phyloP scores from a whole-genome alignment of 331 rosid genomes.

The Prunus yedoensis region DNA sequence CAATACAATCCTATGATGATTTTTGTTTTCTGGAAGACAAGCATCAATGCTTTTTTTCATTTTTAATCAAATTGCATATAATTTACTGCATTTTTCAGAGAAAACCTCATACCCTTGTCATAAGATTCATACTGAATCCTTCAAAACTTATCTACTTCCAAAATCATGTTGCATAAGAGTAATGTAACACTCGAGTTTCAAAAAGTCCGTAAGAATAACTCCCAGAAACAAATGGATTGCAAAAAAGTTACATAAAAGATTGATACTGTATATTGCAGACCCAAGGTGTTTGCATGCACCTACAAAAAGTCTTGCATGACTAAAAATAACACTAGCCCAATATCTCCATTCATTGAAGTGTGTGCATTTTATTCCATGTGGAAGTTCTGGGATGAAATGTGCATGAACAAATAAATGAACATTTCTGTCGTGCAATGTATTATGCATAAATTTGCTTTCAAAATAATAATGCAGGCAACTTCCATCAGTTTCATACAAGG shows the following conservation, averaged over 20 bases:
- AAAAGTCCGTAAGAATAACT: background rate
- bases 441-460: background rate
- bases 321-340: background rate
- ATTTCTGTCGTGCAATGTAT: background rate
- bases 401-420: background rate
- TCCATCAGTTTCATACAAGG: slow-evolving; percentile 36
- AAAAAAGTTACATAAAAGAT: background rate
- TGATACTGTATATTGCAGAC: background rate
- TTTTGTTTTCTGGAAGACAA: background rate
- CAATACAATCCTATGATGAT: background rate
- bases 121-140: background rate
- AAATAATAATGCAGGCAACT: background rate
- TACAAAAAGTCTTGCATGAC: background rate
- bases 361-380: background rate
- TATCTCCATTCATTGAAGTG: background rate
- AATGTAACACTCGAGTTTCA: background rate
- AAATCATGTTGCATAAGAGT: background rate
- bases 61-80: background rate
- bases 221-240: background rate
- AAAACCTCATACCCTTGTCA: background rate
- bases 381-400: background rate
- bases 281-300: background rate
- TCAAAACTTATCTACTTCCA: background rate
- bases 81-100: background rate
- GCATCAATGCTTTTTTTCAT: background rate